Conservation (phyloP, 805 yeast species). For the Saccharomycopsis sp. region DNA sequence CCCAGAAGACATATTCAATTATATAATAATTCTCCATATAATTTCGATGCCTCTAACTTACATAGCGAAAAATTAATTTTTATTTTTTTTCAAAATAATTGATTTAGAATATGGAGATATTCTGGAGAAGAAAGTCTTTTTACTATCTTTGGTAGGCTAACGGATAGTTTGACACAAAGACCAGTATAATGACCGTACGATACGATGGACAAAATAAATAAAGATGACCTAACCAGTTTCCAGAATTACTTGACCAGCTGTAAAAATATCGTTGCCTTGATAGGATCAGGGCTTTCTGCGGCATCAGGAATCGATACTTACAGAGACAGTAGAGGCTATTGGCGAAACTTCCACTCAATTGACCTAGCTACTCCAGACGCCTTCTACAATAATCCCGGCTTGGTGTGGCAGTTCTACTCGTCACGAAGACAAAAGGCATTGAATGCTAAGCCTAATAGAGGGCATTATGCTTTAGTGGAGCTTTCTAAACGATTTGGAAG, state of each 20-base stretch:
- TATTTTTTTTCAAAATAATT: too few species aligned
- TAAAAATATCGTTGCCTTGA: conserved; percentile 51
- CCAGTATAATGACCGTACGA: not conserved
- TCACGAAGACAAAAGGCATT: conserved; percentile 61
- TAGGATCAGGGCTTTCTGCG: conserved; percentile 81
- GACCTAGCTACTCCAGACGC: conserved; percentile 93
- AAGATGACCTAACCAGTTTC: conserved; percentile 28
- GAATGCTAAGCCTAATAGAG: conserved; percentile 62
- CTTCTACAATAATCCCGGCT: conserved; percentile 70
- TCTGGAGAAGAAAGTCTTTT: too few species aligned
- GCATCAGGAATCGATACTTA: conserved; percentile 73
- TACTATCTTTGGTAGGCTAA: too few species aligned
- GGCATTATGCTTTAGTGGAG: conserved; percentile 64
- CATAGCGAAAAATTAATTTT: too few species aligned
- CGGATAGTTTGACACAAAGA: not conserved
- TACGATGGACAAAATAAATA: conserved; percentile 1
- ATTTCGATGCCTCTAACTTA: too few species aligned
- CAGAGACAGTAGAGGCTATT: conserved; percentile 64
- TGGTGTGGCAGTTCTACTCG: conserved; percentile 87
- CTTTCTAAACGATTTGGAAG: conserved; percentile 38
- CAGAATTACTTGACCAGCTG: conserved; percentile 43
- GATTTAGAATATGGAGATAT: too few species aligned
- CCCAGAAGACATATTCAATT: too few species aligned
- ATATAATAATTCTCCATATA: too few species aligned
- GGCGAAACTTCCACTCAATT: conserved; percentile 72